These are phyloP conservation scores for Mycena sanguinolenta DNA, from an alignment of 768 basidiomycete genomes.

Conservation along the genomic window DNA sequence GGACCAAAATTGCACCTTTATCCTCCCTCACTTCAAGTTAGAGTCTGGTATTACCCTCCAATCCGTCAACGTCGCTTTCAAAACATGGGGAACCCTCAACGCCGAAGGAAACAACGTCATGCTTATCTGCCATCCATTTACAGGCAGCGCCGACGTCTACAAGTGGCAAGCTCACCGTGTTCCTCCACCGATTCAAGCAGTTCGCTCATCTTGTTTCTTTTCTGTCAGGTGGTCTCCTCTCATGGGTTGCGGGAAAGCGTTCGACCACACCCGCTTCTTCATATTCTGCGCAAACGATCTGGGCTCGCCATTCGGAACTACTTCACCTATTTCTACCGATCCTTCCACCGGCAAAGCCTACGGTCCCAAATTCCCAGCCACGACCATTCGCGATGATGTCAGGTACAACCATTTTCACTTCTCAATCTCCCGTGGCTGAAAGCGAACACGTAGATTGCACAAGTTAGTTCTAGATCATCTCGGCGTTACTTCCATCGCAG, in stretches of 20 bases:
- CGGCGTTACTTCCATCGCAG: constrained; percentile 85
- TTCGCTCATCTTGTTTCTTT: neutral
- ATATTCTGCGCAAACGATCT: constrained; percentile 95
- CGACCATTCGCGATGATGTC: constrained; percentile 94
- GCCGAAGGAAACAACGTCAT: constrained; percentile 72
- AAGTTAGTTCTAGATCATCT: constrained; percentile 89
- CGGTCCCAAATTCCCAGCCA: constrained; percentile 94
- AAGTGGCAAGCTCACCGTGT: constrained; percentile 77
- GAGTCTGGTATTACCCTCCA: constrained; percentile 67
- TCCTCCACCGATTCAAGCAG: neutral
- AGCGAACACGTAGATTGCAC: constrained; percentile 71
- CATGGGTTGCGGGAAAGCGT: constrained; percentile 91
- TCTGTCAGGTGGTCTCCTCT: constrained; percentile 91
- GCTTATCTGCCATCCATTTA: constrained; percentile 86
- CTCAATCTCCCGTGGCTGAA: neutral
- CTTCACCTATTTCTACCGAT: constrained; percentile 86
- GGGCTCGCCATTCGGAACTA: constrained; percentile 95
- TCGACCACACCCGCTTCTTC: constrained; percentile 89
- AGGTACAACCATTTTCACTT: constrained; percentile 57
- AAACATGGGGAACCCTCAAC: constrained; percentile 83
- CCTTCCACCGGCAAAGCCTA: constrained; percentile 81
- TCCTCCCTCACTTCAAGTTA: constrained; percentile 69
- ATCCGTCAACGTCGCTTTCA: constrained; percentile 77
- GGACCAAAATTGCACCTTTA: constrained; percentile 8
- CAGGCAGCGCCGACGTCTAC: constrained; percentile 82